Evolutionary conservation across 2,329 filamentous ascomycete species (phyloP).

Genomic region (Epichloe baconii): DNA sequence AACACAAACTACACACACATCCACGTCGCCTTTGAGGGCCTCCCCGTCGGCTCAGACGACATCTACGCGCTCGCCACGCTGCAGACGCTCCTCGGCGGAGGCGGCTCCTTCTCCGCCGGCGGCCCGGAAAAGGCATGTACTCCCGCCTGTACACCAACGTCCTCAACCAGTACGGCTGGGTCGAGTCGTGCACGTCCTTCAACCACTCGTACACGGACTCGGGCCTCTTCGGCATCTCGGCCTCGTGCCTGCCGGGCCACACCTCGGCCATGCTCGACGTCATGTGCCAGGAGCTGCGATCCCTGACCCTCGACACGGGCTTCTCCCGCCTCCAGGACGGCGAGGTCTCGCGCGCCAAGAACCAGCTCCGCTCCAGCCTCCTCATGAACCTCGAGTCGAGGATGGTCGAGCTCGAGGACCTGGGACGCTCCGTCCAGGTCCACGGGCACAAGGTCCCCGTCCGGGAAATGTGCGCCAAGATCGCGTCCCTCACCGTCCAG

Average conservation of each 20-base stretch:
- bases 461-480: constrained; percentile 80
- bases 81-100: constrained; percentile 89
- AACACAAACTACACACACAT: constrained; percentile 79
- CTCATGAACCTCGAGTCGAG: constrained; percentile 96
- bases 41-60: constrained; percentile 79
- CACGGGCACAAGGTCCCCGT: constrained; percentile 87
- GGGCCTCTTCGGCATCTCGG: constrained; percentile 87
- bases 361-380: constrained; percentile 78
- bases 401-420: constrained; percentile 95
- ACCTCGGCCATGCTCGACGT: constrained; percentile 82
- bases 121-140: constrained; percentile 98
- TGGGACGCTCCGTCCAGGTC: constrained; percentile 92
- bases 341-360: constrained; percentile 90
- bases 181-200: constrained; percentile 89
- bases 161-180: constrained; percentile 94
- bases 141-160: constrained; percentile 95
- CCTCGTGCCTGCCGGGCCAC: constrained; percentile 67
- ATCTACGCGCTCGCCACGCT: constrained; percentile 94
- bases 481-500: constrained; percentile 65
- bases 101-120: constrained; percentile 91
- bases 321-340: constrained; percentile 56
- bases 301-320: constrained; percentile 63
- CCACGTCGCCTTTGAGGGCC: constrained; percentile 88
- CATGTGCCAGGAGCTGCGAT: constrained; percentile 80
- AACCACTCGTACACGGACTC: constrained; percentile 97